Percentiles rank a stretch among this genome's conserved stretches.
These are phyloP conservation scores for Austropuccinia psidii DNA, from an alignment of 1,284 basidiomycete genomes.

Conservation along the genomic window DNA sequence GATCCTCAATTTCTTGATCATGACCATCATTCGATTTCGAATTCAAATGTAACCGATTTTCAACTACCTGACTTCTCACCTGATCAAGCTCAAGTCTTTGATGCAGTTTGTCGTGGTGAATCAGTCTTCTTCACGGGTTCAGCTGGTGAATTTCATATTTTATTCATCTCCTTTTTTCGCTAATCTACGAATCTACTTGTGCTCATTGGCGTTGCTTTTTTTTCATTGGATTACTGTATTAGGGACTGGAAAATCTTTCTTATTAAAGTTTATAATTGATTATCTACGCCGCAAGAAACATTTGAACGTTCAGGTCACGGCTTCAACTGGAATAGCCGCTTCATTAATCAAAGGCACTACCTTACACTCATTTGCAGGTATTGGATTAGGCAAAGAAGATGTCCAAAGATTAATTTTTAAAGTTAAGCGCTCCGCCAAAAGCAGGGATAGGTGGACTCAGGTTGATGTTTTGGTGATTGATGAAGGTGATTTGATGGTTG, in stretches of 20 bases:
- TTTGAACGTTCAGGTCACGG: slow-evolving; percentile 67
- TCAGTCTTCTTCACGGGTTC: slow-evolving; percentile 48
- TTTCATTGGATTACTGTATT: too few relatives aligned
- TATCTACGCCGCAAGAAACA: slow-evolving; percentile 54
- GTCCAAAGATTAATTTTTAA: slow-evolving; percentile 52
- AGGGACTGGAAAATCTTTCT: slow-evolving; percentile 92
- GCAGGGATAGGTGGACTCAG: slow-evolving; percentile 52
- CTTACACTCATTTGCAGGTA: slow-evolving; percentile 82
- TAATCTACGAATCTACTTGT: too few relatives aligned
- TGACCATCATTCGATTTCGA: too few relatives aligned
- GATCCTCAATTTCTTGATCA: too few relatives aligned
- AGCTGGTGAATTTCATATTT: slow-evolving; percentile 38
- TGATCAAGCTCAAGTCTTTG: slow-evolving; percentile 45
- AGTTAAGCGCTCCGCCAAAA: slow-evolving; percentile 64
- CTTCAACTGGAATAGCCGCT: slow-evolving; percentile 82
- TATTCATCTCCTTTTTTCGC: not conserved
- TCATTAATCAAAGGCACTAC: slow-evolving; percentile 91
- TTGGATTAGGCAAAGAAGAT: slow-evolving; percentile 70
- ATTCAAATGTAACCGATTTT: too few relatives aligned
- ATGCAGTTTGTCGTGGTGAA: slow-evolving; percentile 43
- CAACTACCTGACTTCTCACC: slow-evolving; percentile 37
- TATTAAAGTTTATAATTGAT: slow-evolving; percentile 79
- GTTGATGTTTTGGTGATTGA: slow-evolving; percentile 78
- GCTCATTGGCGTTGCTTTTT: too few relatives aligned
- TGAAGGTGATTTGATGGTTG: too few relatives aligned